A percentile compares a stretch with the other conserved stretches of the same genome.
Conservation (phyloP, 176 grass and related monocot species). For the Sorghum bicolor region Sorghum_bicolor_NCBIv3 NC_012875.2:51088501-51089000, state of each 20-base stretch:
- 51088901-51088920: neutral
- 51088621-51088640: no score
- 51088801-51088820: slow-evolving; percentile 50
- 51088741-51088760: neutral
- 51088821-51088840: slow-evolving; percentile 35
- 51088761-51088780: neutral
- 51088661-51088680: no score
- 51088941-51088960: neutral
- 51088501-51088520: no score
- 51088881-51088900: slow-evolving; percentile 42
- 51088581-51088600: no score
- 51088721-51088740: neutral
- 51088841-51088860: slow-evolving; percentile 73
- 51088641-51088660: no score
- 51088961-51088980: neutral
- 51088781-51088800: slow-evolving; percentile 36
- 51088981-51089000: slow-evolving; percentile 16
- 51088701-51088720: no score
- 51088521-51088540: no score
- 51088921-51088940: slow-evolving; percentile 52
- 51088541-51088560: no score
- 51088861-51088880: slow-evolving; percentile 51
- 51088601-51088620: no score
- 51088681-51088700: no score
- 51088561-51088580: no score